Conservation (phyloP, 2,329 filamentous ascomycete species). For the Neopestalotiopsis sp. region DNA sequence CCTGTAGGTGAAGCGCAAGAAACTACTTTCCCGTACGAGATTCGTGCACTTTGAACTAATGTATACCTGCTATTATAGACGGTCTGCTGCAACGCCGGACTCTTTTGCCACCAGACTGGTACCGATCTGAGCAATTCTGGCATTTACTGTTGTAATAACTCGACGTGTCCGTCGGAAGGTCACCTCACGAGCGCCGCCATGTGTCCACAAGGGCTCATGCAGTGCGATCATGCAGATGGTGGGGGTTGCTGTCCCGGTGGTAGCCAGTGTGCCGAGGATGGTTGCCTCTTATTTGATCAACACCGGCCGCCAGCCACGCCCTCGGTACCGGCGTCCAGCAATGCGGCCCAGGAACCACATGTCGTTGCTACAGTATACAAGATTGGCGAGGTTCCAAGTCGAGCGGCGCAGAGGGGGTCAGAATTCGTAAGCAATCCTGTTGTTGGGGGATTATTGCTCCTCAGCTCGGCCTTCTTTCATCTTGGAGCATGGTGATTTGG, state of each 20-base stretch:
- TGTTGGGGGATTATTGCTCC: neutral
- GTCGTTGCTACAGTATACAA: constrained; percentile 15
- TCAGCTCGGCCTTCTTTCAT: neutral
- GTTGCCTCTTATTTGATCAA: constrained; percentile 22
- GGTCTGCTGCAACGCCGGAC: constrained; percentile 29
- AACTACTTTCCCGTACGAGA: neutral
- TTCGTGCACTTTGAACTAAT: neutral
- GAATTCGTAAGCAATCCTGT: neutral
- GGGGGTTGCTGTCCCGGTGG: constrained; percentile 29
- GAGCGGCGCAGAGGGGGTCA: neutral
- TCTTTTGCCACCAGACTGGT: constrained; percentile 24
- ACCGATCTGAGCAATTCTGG: constrained; percentile 27
- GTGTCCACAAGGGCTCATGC: constrained; percentile 19
- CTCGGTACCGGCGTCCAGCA: neutral
- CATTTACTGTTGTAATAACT: constrained; percentile 28
- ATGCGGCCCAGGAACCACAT: neutral
- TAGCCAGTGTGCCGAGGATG: constrained; percentile 23
- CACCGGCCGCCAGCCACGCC: neutral
- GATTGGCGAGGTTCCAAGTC: constrained; percentile 18
- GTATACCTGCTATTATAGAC: constrained; percentile 19
- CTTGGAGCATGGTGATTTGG: neutral
- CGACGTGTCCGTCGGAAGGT: constrained; percentile 14
- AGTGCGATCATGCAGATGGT: constrained; percentile 25
- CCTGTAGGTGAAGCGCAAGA: constrained; percentile 21
- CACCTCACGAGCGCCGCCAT: constrained; percentile 19